A percentile compares a stretch with the other conserved stretches of the same genome.
Conservation (phyloP, 2,329 filamentous ascomycete species). For the Stagonosporopsis rhizophila region DNA sequence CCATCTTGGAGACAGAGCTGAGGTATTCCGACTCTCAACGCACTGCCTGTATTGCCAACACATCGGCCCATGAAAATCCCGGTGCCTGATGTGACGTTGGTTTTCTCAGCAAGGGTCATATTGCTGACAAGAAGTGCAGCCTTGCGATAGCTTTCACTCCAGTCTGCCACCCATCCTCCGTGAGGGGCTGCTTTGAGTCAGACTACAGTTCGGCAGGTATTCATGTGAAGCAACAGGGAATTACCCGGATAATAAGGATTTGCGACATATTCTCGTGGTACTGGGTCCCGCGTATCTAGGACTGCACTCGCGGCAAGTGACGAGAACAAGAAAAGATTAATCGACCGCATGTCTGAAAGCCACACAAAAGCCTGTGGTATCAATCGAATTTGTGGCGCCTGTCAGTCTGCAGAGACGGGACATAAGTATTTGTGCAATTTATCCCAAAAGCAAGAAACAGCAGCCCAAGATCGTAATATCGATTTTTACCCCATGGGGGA, state of each 20-base stretch:
- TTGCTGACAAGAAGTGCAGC: slow-evolving; percentile 71
- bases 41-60: slow-evolving; percentile 78
- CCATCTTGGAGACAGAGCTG: slow-evolving; percentile 70
- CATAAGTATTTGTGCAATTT: neutral
- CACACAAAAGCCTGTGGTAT: neutral
- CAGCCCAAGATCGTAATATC: slow-evolving; percentile 5
- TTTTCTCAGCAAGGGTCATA: slow-evolving; percentile 83
- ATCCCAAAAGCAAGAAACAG: neutral
- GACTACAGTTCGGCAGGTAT: neutral
- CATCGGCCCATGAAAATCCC: slow-evolving; percentile 76
- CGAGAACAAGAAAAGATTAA: slow-evolving; percentile 31
- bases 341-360: slow-evolving; percentile 30
- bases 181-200: slow-evolving; percentile 59
- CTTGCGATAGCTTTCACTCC: slow-evolving; percentile 74
- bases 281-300: slow-evolving; percentile 40
- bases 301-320: slow-evolving; percentile 32
- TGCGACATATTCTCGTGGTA: slow-evolving; percentile 46
- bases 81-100: slow-evolving; percentile 75
- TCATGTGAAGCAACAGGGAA: neutral
- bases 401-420: neutral
- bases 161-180: slow-evolving; percentile 73
- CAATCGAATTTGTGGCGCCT: neutral
- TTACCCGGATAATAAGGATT: slow-evolving; percentile 70
- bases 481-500: neutral
- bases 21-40: slow-evolving; percentile 72